Evolutionary conservation across 208 protist genomes (phyloP).

Genomic region (Crithidia expoeki): DNA sequence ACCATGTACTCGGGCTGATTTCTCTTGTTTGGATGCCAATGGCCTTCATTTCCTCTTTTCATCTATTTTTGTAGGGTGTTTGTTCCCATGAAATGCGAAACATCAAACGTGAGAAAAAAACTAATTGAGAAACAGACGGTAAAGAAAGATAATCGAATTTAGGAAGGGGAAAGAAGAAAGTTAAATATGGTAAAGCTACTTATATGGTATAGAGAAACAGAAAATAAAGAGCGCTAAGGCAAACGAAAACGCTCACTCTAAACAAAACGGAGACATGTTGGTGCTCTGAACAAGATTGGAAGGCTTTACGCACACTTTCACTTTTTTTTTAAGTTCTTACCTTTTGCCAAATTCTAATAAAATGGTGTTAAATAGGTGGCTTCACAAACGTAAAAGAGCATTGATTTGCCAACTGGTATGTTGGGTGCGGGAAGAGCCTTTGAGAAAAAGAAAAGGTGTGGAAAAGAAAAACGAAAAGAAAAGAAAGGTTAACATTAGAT

Average conservation of each 20-base stretch:
- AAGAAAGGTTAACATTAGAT: neutral
- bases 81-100: neutral
- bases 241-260: neutral
- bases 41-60: neutral
- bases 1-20: no score
- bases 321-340: neutral
- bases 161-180: neutral
- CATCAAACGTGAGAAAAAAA: neutral
- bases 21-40: neutral
- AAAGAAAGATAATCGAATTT: neutral
- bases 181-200: neutral
- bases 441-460: neutral
- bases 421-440: slow-evolving; percentile 19
- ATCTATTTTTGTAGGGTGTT: neutral
- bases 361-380: neutral
- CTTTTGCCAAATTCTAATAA: slow-evolving; percentile 2
- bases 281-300: slow-evolving; percentile 1
- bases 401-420: slow-evolving; percentile 8
- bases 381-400: slow-evolving; percentile 11
- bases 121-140: neutral
- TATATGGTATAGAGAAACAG: neutral
- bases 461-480: slow-evolving; percentile 1
- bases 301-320: slow-evolving; percentile 4
- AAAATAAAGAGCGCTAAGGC: slow-evolving; percentile 3
- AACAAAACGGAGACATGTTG: slow-evolving; percentile 1